Evolutionary conservation across 2,329 filamentous ascomycete genomes (phyloP).

Genomic region (Conoideocrella luteorostrata): DNA sequence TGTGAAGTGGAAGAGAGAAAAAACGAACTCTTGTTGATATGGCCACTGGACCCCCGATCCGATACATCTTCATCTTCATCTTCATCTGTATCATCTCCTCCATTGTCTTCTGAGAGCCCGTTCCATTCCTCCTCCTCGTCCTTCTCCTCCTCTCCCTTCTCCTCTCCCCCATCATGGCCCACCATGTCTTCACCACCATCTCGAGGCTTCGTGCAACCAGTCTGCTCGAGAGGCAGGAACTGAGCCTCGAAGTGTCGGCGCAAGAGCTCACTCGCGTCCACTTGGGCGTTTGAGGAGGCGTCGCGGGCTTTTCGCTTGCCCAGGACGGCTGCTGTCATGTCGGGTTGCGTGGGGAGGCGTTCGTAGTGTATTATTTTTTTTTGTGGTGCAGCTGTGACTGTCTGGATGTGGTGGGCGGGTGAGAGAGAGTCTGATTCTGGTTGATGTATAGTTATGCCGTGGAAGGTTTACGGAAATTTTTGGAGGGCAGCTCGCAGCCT

Average conservation of each 20-base stretch:
- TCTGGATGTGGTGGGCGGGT: background rate
- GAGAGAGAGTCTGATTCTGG: no score
- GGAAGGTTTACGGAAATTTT: background rate
- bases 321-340: conserved; percentile 38
- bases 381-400: background rate
- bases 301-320: conserved; percentile 43
- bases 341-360: no score
- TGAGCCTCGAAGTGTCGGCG: conserved; percentile 80
- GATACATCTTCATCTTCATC: conserved; percentile 19
- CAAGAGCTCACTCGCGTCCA: conserved; percentile 68
- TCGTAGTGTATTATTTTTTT: no score
- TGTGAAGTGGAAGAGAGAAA: no score
- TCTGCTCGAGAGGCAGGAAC: conserved; percentile 66
- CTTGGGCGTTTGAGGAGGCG: conserved; percentile 26
- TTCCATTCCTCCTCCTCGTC: conserved; percentile 3
- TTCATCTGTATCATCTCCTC: conserved; percentile 28
- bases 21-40: no score
- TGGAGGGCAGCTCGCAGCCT: background rate
- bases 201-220: no score
- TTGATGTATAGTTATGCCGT: background rate
- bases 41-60: no score
- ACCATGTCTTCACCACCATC: no score
- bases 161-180: no score
- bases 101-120: conserved; percentile 17
- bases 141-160: conserved; percentile 14